Evolutionary conservation across 2,329 filamentous ascomycete species (phyloP), one percentile per base, ranked within the genome.

Genomic region (Trichoderma polysporum): DNA sequence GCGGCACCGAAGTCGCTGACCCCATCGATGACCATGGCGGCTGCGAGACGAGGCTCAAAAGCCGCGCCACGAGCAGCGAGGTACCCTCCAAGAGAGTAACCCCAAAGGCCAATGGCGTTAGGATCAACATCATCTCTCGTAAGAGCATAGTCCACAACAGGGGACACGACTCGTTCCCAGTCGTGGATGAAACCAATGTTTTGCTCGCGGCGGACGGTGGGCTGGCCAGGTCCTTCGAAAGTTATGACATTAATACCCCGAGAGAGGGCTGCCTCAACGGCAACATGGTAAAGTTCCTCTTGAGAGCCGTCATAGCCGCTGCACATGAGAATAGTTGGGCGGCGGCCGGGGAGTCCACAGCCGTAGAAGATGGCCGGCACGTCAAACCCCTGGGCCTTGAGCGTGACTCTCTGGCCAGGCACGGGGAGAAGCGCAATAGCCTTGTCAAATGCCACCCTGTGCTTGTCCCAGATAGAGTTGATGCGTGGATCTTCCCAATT

Each of bases 201-300:
- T 58, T 84, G 80, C 0, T 79, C 66, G 1, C 82, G 78, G 9
- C 78, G 76, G 2, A 81, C 77, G 1, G 74, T 77, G 0, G 77
- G 76, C 69, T 84, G 82, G 0, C 82, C 82, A 0, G 81, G 82
- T 0, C 82, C 82, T 64, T 84, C 82, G 62, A 79, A 84, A 0
- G 78, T 79, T 9, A 83, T 72, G 66, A 74, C 74, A 62, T 80
- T 81, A 69, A 75, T 80, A 9, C 81, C 81, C 0, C 80, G 74
- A 15, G 75, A 73, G 7, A 81, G 69, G 0, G 76, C 76, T 0
- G 75, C 70, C 1, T 72, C 70, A n/a, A 74, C 80, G 4, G 74
- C 70, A 7, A 71, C 39, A 61, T 83, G 80, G 58, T 78, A 78
- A n/a, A 79, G 71, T 27, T 81, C 80, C 63, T 83, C 80, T 66